A percentile compares a stretch with the other conserved stretches of the same genome.
Conservation (phyloP, 495 filamentous ascomycete species). For the Hypoxylon fuscum region DNA sequence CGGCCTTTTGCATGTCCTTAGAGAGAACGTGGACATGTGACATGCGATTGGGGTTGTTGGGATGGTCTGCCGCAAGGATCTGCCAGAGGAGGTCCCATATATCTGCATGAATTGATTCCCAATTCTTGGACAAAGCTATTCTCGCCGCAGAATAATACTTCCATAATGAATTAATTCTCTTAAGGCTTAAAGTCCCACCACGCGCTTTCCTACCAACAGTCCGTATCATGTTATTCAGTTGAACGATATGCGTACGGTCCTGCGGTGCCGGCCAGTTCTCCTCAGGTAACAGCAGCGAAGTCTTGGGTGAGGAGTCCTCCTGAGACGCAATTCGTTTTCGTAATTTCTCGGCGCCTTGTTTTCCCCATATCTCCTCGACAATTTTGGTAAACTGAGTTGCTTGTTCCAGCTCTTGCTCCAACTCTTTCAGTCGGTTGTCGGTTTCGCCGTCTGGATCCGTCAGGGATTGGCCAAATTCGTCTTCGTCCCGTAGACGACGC, state of each 20-base stretch:
- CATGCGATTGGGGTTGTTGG: constrained; percentile 62
- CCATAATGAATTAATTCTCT: constrained; percentile 49
- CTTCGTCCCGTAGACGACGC: constrained; percentile 42
- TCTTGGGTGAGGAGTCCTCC: constrained; percentile 40
- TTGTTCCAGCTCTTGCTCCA: constrained; percentile 64
- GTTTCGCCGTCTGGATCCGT: constrained; percentile 56
- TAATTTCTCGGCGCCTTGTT: constrained; percentile 52
- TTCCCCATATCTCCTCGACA: constrained; percentile 49
- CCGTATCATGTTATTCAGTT: constrained; percentile 40
- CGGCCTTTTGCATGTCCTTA: constrained; percentile 67
- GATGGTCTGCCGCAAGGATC: constrained; percentile 49
- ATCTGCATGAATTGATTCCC: constrained; percentile 55
- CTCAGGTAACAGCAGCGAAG: constrained; percentile 38
- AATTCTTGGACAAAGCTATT: constrained; percentile 53
- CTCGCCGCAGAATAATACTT: constrained; percentile 55
- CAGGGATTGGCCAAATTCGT: constrained; percentile 46
- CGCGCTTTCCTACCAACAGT: constrained; percentile 25
- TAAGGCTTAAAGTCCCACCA: background rate
- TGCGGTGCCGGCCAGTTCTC: constrained; percentile 15
- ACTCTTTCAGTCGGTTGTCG: constrained; percentile 53
- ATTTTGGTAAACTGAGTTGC: constrained; percentile 47
- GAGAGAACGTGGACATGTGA: constrained; percentile 66
- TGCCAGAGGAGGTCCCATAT: constrained; percentile 67
- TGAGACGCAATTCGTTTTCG: constrained; percentile 46
- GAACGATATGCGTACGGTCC: constrained; percentile 18